Evolutionary conservation across 352 stramenopile genomes (phyloP), one percentile per base, ranked within the genome.

Genomic region (Globisporangium okanoganense): DNA sequence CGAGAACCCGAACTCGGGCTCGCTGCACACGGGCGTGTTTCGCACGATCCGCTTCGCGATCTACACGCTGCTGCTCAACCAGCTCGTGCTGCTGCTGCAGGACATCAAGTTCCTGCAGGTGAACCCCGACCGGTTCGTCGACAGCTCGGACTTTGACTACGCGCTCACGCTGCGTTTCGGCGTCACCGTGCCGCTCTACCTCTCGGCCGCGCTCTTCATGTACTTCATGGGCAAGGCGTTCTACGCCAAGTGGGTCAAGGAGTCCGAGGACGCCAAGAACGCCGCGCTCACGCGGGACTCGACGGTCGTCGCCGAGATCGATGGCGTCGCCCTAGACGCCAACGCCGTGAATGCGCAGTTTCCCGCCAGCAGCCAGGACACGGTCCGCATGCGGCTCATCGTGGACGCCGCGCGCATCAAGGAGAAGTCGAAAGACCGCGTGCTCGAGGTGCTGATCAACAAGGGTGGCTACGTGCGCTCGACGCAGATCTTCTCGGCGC

Each of bases 401-500:
- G 76, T 83, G 9, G 67, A 87, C 24, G 71, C 70, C 0, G 77
- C 61, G 5, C 63, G 77, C 31, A 68, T 89, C 20, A 73, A 77
- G 55, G 69, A 85, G 0, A 74, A 76, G 48, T 79, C 77, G 2
- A 74, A 77, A 35, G 69, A 85, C 63, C 71, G 71, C 18, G 75
- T 88, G 5, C 58, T 85, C 31, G 73, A 86, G 7, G 65, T 87
- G 4, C 71, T 92, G 3, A 78, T 82, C 49, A 88, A 78, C 67
- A 89, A 90, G 43, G 82, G 80, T 36, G 82, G 82, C 18, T 92
- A 92, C 64, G 83, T 90, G 36, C 83, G 83, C n/a, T 88, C 80
- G 24, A 84, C 80, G 27, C 83, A 92, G 58, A 66, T 90, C n/a
- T 90, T 90, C 63, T 87, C 77, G 45, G 79, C 78, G 2, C 20